These are phyloP conservation scores for Sequoiadendron giganteum DNA, from an alignment of 75 land plant genomes.

Conservation along the genomic window DNA sequence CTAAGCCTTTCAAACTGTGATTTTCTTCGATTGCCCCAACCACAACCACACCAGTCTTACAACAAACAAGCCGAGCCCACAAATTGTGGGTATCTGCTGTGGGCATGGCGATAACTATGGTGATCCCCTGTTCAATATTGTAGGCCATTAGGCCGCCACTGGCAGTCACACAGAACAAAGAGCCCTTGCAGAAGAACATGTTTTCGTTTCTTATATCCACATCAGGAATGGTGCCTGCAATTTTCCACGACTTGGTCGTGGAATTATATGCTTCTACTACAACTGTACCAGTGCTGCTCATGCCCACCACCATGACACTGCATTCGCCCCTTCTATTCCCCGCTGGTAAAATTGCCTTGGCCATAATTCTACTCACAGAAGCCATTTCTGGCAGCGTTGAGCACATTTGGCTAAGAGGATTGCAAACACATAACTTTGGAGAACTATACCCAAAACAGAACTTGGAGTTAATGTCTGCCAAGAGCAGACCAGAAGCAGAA, in stretches of 20 bases:
- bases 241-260: slow-evolving; percentile 5
- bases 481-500: slow-evolving; percentile 3
- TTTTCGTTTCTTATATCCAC: background rate
- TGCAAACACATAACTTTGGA: background rate
- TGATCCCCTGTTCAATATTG: background rate
- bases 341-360: background rate
- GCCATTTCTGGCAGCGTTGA: background rate
- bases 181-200: slow-evolving; percentile 4
- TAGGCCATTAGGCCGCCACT: background rate
- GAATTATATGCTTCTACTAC: background rate
- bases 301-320: background rate
- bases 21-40: background rate
- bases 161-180: background rate
- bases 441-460: no score
- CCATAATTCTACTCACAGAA: background rate
- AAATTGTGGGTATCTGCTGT: background rate
- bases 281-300: background rate
- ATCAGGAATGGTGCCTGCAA: background rate
- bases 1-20: no score
- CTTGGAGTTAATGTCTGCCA: background rate
- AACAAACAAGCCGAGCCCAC: background rate
- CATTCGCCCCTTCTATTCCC: background rate
- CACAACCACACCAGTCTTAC: background rate
- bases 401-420: background rate
- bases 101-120: background rate